phyloP scores from a whole-genome alignment of 2,329 filamentous ascomycete genomes.

The Fusarium sp. region DNA sequence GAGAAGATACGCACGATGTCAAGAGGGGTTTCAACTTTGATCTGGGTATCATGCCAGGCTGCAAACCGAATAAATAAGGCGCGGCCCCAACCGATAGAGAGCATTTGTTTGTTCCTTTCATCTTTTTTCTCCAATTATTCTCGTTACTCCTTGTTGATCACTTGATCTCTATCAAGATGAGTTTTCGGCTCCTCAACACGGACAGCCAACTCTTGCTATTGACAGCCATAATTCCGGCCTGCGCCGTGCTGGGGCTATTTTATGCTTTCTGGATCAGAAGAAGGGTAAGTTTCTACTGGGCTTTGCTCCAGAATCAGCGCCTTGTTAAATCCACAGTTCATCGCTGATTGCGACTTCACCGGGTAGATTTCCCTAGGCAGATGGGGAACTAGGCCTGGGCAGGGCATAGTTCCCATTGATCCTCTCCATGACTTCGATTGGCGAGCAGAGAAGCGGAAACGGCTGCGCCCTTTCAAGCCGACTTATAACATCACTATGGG shows the following conservation, averaged over 20 bases:
- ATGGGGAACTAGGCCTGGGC: not conserved
- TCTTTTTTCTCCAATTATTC: too few species aligned
- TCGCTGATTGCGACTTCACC: too few species aligned
- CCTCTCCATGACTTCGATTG: not conserved
- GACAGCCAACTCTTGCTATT: not conserved
- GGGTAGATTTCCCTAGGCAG: too few species aligned
- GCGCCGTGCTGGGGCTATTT: not conserved
- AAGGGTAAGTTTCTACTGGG: not conserved
- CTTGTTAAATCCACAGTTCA: too few species aligned
- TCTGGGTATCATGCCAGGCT: not conserved
- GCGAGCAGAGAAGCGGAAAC: not conserved
- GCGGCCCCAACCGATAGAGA: not conserved
- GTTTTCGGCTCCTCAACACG: not conserved
- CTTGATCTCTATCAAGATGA: not conserved
- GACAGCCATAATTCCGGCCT: not conserved
- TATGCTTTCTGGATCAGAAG: not conserved
- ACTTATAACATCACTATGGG: not conserved
- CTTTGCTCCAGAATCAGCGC: too few species aligned
- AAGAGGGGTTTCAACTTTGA: not conserved
- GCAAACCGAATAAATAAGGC: not conserved
- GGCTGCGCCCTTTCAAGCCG: not conserved
- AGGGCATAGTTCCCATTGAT: not conserved
- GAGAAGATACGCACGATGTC: not conserved
- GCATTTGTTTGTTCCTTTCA: too few species aligned
- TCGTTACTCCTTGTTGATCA: not conserved